A percentile compares a stretch with the other conserved stretches of the same genome.
phyloP scores from a whole-genome alignment of 176 grass and related monocot species.

The Juncus inflexus region DNA sequence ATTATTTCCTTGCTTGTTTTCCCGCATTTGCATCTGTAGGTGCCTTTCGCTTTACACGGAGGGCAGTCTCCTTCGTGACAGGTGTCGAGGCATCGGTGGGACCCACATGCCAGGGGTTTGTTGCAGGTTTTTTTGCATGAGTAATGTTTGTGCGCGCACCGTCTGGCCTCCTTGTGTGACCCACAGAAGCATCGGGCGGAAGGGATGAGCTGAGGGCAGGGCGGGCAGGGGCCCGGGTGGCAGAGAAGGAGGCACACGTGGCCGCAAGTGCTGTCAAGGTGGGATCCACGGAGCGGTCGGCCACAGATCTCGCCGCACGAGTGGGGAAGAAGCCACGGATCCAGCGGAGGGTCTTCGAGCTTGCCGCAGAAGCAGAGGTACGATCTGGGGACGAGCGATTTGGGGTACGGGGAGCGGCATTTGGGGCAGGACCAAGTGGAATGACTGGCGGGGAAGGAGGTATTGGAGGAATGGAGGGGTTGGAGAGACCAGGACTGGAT shows the following conservation, averaged over 20 bases:
- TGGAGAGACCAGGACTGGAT: slow-evolving; percentile 92
- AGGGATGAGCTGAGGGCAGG: slow-evolving; percentile 60
- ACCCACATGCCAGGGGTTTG: slow-evolving; percentile 54
- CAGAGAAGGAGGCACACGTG: slow-evolving; percentile 83
- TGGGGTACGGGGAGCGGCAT: slow-evolving; percentile 68
- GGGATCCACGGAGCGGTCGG: slow-evolving; percentile 37
- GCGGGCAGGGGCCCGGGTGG: slow-evolving; percentile 85
- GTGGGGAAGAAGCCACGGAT: slow-evolving; percentile 94
- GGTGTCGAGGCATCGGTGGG: slow-evolving; percentile 46
- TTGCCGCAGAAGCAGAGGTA: slow-evolving; percentile 87
- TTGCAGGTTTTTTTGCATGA: slow-evolving; percentile 53
- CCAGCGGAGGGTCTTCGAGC: slow-evolving; percentile 48
- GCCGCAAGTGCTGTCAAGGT: slow-evolving; percentile 41
- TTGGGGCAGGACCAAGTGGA: slow-evolving; percentile 89
- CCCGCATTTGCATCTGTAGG: slow-evolving; percentile 59
- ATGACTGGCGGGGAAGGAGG: slow-evolving; percentile 27
- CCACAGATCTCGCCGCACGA: slow-evolving; percentile 70
- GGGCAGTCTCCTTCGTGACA: slow-evolving; percentile 72
- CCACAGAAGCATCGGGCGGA: slow-evolving; percentile 67
- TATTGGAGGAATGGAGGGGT: slow-evolving; percentile 33
- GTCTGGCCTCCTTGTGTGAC: slow-evolving; percentile 38
- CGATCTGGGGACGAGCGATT: slow-evolving; percentile 52
- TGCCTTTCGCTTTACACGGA: slow-evolving; percentile 46
- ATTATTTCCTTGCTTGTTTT: slow-evolving; percentile 44
- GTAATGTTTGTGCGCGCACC: slow-evolving; percentile 70